Base-by-base conservation (phyloP, 1,139 yeast genomes). In the Hansenula anomala region DNA sequence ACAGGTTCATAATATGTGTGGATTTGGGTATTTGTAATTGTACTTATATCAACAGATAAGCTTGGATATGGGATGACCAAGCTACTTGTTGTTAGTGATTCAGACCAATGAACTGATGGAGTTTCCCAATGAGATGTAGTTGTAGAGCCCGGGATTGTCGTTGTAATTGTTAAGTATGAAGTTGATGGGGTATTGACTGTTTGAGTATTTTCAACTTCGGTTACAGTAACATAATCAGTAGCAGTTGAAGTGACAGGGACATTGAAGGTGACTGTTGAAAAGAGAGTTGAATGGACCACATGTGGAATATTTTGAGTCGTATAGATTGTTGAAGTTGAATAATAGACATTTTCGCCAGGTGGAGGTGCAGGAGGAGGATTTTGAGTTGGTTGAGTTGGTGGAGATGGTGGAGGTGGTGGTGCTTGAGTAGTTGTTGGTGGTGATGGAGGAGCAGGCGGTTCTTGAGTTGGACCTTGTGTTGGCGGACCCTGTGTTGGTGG, bases 51-150 rank as follows among this genome's bases (percentile, higher is more conserved):
- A 4, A 43, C 19, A 1, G 41, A 34, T 17, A 33, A 36, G 12
- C 34, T 33, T 28, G 49, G 41, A 13, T 48, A 23, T 12, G 52
- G 52, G 6, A 48, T 27, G 3, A 43, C 40, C 36, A 48, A 30
- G 0, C 47, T 42, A 14, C 42, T 33, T 13, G 34, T 30, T 3
- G 38, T 24, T 2, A 22, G 9, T 1, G 43, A 28, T 7, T 29
- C 30, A 1, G 38, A 19, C 42, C 40, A 44, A 3, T 33, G 36
- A 9, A 43, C 40, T 9, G 28, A 38, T 3, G 35, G 33, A 11
- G 22, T 29, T 4, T 13, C 8, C 19, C 34, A 29, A 11, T 39
- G 18, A 10, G 39, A n/a, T 1, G 37, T 38, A 3, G 25, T 4
- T 7, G 39, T 20, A 3, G 41, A 33, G 2, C 39, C 51, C 6